Evolutionary conservation across 441 rosid species (phyloP).

Genomic region (Raphanus hybrid): DNA sequence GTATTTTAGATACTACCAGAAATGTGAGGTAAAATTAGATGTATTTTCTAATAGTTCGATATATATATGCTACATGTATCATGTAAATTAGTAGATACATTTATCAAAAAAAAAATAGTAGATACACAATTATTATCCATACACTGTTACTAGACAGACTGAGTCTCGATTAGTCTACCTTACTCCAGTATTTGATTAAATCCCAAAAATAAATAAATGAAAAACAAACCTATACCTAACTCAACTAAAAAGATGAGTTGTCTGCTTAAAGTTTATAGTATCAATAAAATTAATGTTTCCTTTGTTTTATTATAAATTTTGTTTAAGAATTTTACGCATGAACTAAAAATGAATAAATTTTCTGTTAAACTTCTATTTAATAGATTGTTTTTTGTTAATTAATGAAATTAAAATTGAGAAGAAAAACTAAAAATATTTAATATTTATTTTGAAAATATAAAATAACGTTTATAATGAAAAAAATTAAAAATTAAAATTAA

Average conservation of each 20-base stretch:
- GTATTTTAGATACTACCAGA: neutral
- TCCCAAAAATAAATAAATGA: neutral
- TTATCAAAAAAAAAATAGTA: neutral
- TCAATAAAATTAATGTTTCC: slow-evolving; percentile 17
- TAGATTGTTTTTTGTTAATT: too few species aligned
- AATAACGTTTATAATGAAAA: too few species aligned
- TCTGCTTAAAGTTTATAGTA: slow-evolving; percentile 12
- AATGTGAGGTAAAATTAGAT: too few species aligned
- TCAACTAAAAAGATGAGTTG: neutral
- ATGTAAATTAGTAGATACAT: slow-evolving; percentile 20
- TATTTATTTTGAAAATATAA: too few species aligned
- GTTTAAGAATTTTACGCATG: too few species aligned
- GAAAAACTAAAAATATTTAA: too few species aligned
- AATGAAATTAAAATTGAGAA: neutral
- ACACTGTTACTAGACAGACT: slow-evolving; percentile 26
- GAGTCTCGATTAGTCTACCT: slow-evolving; percentile 3
- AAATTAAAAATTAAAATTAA: too few species aligned
- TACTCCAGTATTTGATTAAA: neutral
- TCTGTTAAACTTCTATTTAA: too few species aligned
- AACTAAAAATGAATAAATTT: too few species aligned
- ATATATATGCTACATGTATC: neutral
- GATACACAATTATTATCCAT: slow-evolving; percentile 33
- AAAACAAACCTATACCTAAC: slow-evolving; percentile 8
- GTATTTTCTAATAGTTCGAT: neutral
- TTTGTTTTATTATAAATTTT: neutral